A percentile compares a stretch with the other conserved stretches of the same genome.
These are phyloP conservation scores for Agaricus subrufescens DNA, from an alignment of 768 basidiomycete genomes.

Conservation along the genomic window DNA sequence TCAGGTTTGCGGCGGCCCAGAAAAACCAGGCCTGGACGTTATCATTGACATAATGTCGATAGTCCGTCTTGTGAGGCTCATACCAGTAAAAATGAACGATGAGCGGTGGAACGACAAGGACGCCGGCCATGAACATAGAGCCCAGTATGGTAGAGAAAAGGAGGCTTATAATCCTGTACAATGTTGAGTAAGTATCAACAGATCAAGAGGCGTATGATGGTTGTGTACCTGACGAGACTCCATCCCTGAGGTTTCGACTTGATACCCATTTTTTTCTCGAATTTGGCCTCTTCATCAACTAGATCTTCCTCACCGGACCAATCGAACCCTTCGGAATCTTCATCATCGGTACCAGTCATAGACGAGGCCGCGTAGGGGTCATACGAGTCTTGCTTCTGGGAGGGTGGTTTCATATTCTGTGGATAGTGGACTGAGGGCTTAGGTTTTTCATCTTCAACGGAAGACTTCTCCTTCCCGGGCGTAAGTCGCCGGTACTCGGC, in stretches of 20 bases:
- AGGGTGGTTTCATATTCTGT: conserved; percentile 28
- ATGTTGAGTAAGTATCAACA: not conserved
- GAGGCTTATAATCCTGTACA: conserved; percentile 48
- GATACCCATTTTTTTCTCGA: conserved; percentile 54
- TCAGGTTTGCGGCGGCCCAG: conserved; percentile 75
- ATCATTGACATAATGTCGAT: conserved; percentile 56
- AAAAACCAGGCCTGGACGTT: conserved; percentile 77
- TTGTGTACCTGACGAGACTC: conserved; percentile 47
- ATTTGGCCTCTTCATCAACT: conserved; percentile 64
- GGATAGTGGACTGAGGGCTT: conserved; percentile 45
- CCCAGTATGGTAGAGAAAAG: conserved; percentile 74
- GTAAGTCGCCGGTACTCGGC: conserved; percentile 6
- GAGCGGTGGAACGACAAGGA: conserved; percentile 59
- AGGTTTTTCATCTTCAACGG: conserved; percentile 15
- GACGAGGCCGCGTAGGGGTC: conserved; percentile 33
- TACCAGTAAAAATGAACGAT: conserved; percentile 71
- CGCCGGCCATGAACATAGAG: conserved; percentile 57
- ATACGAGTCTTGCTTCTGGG: conserved; percentile 23
- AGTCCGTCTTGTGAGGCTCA: conserved; percentile 47
- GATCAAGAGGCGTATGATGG: not conserved
- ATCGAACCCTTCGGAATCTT: conserved; percentile 60
- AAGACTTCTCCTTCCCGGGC: conserved; percentile 13
- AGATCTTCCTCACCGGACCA: conserved; percentile 81
- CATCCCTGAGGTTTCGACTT: conserved; percentile 40
- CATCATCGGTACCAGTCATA: conserved; percentile 51